These are phyloP conservation scores for Raphanus raphanistrum DNA, from an alignment of 345 rosid species.

Conservation along the genomic window DNA sequence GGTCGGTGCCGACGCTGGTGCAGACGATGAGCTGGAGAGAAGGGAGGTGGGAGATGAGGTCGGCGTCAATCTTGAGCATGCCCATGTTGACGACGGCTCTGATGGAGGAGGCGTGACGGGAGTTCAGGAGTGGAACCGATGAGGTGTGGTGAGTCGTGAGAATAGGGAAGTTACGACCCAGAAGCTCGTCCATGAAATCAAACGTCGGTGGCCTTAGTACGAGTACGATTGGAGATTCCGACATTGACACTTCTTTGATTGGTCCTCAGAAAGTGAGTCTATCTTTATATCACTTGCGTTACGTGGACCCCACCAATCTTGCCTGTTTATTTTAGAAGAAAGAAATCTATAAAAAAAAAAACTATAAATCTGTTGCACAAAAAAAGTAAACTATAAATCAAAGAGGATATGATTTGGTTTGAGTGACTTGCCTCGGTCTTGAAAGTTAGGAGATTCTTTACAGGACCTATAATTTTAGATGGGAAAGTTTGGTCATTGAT, in stretches of 20 bases:
- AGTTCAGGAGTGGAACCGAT: conserved; percentile 40
- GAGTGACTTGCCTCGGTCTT: background rate
- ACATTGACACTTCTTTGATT: background rate
- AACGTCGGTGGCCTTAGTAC: conserved; percentile 8
- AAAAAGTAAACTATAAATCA: too few relatives aligned
- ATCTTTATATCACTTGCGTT: background rate
- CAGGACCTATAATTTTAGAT: background rate
- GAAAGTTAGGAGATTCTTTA: background rate
- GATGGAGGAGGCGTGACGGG: conserved; percentile 36
- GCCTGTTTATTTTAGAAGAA: too few relatives aligned
- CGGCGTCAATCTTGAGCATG: conserved; percentile 25
- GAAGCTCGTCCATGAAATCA: background rate
- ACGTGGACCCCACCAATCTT: background rate
- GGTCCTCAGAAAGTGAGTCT: background rate
- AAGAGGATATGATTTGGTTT: background rate
- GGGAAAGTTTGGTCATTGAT: background rate
- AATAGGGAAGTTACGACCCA: conserved; percentile 3
- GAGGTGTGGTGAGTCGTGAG: conserved; percentile 12
- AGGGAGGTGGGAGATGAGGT: conserved; percentile 46
- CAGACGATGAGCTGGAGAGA: conserved; percentile 47
- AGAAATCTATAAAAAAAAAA: too few relatives aligned
- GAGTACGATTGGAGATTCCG: conserved; percentile 24
- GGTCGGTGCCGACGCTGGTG: conserved; percentile 54
- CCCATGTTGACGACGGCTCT: conserved; percentile 41
- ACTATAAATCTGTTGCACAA: too few relatives aligned